Evolutionary conservation across 116 monocot genomes (phyloP).

Genomic region (Thalassia testudinum): DNA sequence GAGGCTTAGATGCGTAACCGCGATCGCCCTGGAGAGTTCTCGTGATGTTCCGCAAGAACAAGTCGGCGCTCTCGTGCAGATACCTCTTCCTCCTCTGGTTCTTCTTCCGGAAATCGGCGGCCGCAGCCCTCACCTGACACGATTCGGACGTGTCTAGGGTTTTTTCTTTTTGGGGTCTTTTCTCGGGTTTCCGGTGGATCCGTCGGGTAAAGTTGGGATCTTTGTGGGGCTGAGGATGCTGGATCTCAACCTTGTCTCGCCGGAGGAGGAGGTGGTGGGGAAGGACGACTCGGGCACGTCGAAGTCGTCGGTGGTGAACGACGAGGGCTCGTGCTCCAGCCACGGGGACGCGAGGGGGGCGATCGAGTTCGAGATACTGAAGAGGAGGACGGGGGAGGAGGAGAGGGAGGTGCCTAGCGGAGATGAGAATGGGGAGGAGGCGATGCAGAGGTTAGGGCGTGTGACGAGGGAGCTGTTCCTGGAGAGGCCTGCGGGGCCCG

Average conservation of each 20-base stretch:
- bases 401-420: constrained; percentile 11
- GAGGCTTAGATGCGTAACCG: neutral
- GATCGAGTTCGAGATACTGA: constrained; percentile 35
- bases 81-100: constrained; percentile 17
- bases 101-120: constrained; percentile 9
- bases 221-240: constrained; percentile 6
- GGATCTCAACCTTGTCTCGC: constrained; percentile 60
- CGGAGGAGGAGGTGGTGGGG: constrained; percentile 4
- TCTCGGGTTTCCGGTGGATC: neutral
- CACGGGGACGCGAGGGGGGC: neutral
- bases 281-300: constrained; percentile 32
- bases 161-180: neutral
- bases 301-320: constrained; percentile 52
- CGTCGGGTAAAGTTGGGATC: neutral
- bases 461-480: constrained; percentile 30
- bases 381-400: constrained; percentile 6
- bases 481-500: constrained; percentile 10
- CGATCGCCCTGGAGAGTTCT: neutral
- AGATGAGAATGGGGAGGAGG: neutral
- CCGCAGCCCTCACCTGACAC: neutral
- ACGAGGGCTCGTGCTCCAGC: constrained; percentile 26
- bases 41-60: constrained; percentile 15
- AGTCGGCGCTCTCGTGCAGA: constrained; percentile 12
- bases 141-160: neutral
- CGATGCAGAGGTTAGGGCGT: neutral